Evolutionary conservation across 164 flowering plant genomes (phyloP), one percentile per base, ranked within the genome.

Genomic region (Annona cherimola): DNA sequence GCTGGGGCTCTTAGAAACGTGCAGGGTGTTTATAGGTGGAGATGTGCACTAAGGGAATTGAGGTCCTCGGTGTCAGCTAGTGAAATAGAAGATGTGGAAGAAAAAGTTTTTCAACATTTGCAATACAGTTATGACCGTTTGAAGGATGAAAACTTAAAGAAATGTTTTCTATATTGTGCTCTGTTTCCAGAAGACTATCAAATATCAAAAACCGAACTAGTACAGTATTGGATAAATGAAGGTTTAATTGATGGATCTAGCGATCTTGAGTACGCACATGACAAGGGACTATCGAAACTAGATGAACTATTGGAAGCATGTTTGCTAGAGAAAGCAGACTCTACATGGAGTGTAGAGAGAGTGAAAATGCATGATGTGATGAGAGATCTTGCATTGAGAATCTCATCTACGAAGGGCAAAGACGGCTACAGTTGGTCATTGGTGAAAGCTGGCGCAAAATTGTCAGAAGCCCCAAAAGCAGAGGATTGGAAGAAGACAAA

Each of bases 321-420:
- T 54, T 39, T 69, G 71, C 40, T 69, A 8, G 81, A 81, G 71
- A 63, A 40, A 44, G 41, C 71, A 5, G 44, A 55, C 16, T 5
- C 20, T 4, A n/a, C 3, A 40, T 4, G 14, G 5, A 42, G 2
- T 9, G 61, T 9, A 12, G 19, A 45, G 11, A 44, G 16, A 4
- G 14, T 57, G 63, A 39, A 39, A 3, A 55, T 40, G 71, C 63
- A 69, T 69, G 73, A 70, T 61, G 66, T 61, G 16, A 43, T 70
- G 1, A 19, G 73, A 18, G 73, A 70, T 61, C 12, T 70, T 4
- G 43, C 73, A 44, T 18, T 71, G 39, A 62, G 50, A 61, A 61
- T 74, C 40, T 20, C 65, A 35, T 63, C 63, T 6, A 16, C 46
- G 39, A 70, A 41, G 5, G 64, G 26, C 42, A 57, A 57, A 69